A percentile compares a stretch with the other conserved stretches of the same genome.
phyloP scores from a whole-genome alignment of 306 rosid species.

The Psophocarpus tetragonolobus region DNA sequence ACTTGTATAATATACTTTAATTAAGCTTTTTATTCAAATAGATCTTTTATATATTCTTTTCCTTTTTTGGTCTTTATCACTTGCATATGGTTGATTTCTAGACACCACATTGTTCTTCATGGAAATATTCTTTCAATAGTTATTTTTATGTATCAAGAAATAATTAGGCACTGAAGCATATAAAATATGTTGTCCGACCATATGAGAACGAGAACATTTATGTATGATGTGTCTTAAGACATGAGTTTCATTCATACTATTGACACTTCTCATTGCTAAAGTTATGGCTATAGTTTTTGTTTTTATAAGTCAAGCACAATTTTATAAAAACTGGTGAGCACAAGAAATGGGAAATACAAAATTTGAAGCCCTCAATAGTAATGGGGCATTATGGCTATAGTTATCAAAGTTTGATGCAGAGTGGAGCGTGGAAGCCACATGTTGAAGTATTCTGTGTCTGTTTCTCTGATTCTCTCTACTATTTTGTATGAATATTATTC shows the following conservation, averaged over 20 bases:
- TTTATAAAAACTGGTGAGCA: no score
- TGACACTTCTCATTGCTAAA: background rate
- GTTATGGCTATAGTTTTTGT: background rate
- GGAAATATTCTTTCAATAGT: background rate
- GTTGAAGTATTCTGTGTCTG: conserved; percentile 7
- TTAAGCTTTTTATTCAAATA: no score
- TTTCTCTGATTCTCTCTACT: background rate
- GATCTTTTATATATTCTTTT: no score
- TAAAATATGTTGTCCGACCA: background rate
- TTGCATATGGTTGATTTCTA: no score
- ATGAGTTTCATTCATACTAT: background rate
- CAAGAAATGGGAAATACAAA: no score
- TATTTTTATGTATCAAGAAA: background rate
- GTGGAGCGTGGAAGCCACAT: background rate
- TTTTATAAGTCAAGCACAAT: no score
- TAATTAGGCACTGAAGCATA: background rate
- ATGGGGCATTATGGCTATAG: no score
- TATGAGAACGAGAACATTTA: background rate
- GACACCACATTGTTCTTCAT: background rate
- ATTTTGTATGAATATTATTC: conserved; percentile 6
- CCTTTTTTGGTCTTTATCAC: background rate
- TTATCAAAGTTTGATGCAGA: background rate
- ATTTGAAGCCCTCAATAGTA: no score
- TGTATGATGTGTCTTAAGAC: background rate
- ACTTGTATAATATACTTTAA: no score